Conservation (phyloP, 257 asterid genomes). For the Scutellaria minor region DNA sequence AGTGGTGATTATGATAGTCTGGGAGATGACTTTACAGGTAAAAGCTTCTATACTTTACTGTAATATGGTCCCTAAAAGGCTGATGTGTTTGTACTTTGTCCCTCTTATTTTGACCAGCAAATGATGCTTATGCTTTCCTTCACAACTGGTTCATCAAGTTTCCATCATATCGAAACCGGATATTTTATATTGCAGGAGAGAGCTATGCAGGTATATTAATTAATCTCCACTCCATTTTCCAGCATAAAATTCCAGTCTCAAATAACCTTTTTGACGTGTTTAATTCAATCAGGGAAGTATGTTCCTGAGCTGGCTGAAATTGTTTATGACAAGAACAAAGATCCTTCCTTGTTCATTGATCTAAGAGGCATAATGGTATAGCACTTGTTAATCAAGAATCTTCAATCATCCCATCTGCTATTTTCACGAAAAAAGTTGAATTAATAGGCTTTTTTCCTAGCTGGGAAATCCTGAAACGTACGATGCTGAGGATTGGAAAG, state of each 20-base stretch:
- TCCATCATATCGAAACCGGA: slow-evolving; percentile 62
- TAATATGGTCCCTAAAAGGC: slow-evolving; percentile 20
- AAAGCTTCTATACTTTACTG: slow-evolving; percentile 27
- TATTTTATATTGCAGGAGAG: slow-evolving; percentile 84
- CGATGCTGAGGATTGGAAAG: slow-evolving; percentile 91
- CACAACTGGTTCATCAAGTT: slow-evolving; percentile 86
- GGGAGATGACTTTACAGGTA: slow-evolving; percentile 89
- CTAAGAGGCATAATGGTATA: slow-evolving; percentile 85
- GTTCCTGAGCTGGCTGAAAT: slow-evolving; percentile 90
- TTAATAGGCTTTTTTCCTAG: slow-evolving; percentile 39
- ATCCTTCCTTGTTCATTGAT: slow-evolving; percentile 70
- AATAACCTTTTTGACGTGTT: neutral
- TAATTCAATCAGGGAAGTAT: slow-evolving; percentile 59
- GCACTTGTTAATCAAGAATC: slow-evolving; percentile 5
- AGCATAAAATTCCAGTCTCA: neutral
- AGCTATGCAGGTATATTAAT: slow-evolving; percentile 77
- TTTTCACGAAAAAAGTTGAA: neutral
- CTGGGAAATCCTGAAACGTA: slow-evolving; percentile 87
- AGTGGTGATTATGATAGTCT: slow-evolving; percentile 68
- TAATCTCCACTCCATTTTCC: slow-evolving; percentile 7
- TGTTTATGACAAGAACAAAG: slow-evolving; percentile 65
- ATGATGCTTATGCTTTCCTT: slow-evolving; percentile 80
- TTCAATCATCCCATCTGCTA: neutral
- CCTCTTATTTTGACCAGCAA: slow-evolving; percentile 51
- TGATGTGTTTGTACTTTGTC: slow-evolving; percentile 4